A percentile compares a stretch with the other conserved stretches of the same genome.
These are phyloP conservation scores for Candida broadrunensis DNA, from an alignment of 805 yeast species.

Conservation along the genomic window DNA sequence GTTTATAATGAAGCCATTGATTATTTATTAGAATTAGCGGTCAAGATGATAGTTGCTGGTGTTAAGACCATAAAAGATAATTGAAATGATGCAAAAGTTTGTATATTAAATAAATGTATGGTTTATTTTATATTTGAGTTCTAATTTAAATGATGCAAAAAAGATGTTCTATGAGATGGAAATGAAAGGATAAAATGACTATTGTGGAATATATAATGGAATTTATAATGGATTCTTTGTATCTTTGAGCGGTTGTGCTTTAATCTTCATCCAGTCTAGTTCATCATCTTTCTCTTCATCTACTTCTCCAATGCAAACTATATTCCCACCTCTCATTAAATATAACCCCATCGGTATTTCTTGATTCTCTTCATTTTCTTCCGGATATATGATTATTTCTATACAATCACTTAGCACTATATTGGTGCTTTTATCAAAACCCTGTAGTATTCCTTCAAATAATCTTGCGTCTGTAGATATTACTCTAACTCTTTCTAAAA, in stretches of 20 bases:
- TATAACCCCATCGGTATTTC: slow-evolving; percentile 46
- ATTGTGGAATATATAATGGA: too few species aligned
- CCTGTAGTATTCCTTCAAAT: slow-evolving; percentile 44
- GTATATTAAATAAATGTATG: too few species aligned
- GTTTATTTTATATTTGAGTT: too few species aligned
- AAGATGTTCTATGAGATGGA: too few species aligned
- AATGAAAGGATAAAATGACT: too few species aligned
- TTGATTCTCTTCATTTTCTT: slow-evolving; percentile 35
- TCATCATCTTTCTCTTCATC: slow-evolving; percentile 40
- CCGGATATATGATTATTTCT: slow-evolving; percentile 48
- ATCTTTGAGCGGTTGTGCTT: slow-evolving; percentile 30
- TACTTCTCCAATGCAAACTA: slow-evolving; percentile 54
- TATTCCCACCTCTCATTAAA: slow-evolving; percentile 57
- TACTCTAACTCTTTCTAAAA: slow-evolving; percentile 36
- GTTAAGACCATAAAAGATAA: slow-evolving; percentile 35
- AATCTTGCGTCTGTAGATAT: slow-evolving; percentile 43
- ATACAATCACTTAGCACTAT: slow-evolving; percentile 49
- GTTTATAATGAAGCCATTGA: slow-evolving; percentile 91
- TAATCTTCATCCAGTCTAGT: slow-evolving; percentile 40
- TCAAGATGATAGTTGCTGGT: slow-evolving; percentile 74
- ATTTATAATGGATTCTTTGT: slow-evolving; percentile 38
- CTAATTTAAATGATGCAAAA: too few species aligned
- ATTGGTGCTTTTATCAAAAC: slow-evolving; percentile 66
- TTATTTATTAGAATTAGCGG: slow-evolving; percentile 78
- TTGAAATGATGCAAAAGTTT: too few species aligned